Evolutionary conservation across 371 early-diverging fungal species (phyloP), one percentile per base, ranked within the genome.

Genomic region (Rhizopus arrhizus): DNA sequence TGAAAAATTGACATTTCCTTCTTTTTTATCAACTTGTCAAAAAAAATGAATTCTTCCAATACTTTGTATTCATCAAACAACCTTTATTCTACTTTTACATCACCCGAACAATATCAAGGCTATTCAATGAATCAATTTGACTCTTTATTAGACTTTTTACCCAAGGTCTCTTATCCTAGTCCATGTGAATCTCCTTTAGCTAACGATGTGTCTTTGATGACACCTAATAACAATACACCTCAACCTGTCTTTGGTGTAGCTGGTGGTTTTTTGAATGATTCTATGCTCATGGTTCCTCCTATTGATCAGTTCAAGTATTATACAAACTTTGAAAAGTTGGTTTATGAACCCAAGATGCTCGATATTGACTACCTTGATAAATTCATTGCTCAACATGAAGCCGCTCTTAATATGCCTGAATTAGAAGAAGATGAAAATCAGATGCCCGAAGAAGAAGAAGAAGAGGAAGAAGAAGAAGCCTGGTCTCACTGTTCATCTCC

Each of bases 311-410:
- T 47, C 34, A 47, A 61, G 8, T 35, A 16, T 41, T 6, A 46
- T 15, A 16, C 38, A 53, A 32, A 15, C 57, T 38, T 57, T 34
- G 9, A 55, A 22, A 48, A 48, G 9, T 29, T 8, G 9, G 22
- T 12, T 8, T 29, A 22, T 9, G 5, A 45, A 15, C 59, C 62
- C 34, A 51, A 56, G n/a, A 47, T 36, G 0, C 58, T 46, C 52
- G 61, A 61, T 13, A 58, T 69, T 55, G 60, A 61, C 31, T 53
- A 55, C 10, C 53, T 69, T 28, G 70, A 69, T 48, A 55, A 59
- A 35, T 69, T 69, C 40, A 69, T 69, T 53, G 70, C 70, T 49
- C 62, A 69, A 33, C 70, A 69, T 51, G 62, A 69, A 59, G 62
- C 70, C 13, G 59, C 55, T 28, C 48, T 69, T 35, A 53, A 66